Evolutionary conservation across 2,329 filamentous ascomycete genomes (phyloP), one percentile per base, ranked within the genome.

Genomic region (Diaporthe sp.): DNA sequence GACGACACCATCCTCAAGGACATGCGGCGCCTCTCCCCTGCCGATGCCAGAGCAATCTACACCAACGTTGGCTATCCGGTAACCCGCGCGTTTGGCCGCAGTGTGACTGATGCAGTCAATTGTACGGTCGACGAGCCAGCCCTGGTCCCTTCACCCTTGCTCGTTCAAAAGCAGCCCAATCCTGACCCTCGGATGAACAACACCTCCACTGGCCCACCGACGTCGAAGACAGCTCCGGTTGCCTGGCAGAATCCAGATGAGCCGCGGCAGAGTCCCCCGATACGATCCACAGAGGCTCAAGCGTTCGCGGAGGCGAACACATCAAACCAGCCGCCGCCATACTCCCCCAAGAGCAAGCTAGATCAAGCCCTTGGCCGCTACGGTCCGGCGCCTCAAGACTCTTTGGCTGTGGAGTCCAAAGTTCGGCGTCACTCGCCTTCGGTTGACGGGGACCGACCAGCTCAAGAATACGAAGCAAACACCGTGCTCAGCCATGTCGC

Each of bases 311-410:
- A 72, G 71, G 57, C 71, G 17, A n/a, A 72, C 7, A 31, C 34
- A n/a, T 72, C 71, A 25, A 72, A 72, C n/a, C 75, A 57, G n/a
- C 65, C 67, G 67, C 58, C 77, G 31, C 72, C 78, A 0, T 77
- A 80, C 25, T 78, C 73, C 6, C 81, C 81, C 6, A 80, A 76
- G 28, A 84, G 79, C 58, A 84, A 82, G 0, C 81, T 84, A 4
- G 81, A 82, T 25, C 80, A 78, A 20, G 82, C 85, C 17, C 80
- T 83, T 71, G 80, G 79, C 3, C 80, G 84, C 63, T 83, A 84
- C 75, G 76, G 79, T 9, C 73, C 76, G 0, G 76, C 75, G 15
- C 31, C 70, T n/a, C 44, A n/a, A 34, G 44, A 15, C 28, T 72
- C 7, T 74, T 78, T 7, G 68, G 75, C 12, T 67, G 75, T n/a